Conservation (phyloP, 768 basidiomycete genomes). For the Tephrocybe sp. region DNA sequence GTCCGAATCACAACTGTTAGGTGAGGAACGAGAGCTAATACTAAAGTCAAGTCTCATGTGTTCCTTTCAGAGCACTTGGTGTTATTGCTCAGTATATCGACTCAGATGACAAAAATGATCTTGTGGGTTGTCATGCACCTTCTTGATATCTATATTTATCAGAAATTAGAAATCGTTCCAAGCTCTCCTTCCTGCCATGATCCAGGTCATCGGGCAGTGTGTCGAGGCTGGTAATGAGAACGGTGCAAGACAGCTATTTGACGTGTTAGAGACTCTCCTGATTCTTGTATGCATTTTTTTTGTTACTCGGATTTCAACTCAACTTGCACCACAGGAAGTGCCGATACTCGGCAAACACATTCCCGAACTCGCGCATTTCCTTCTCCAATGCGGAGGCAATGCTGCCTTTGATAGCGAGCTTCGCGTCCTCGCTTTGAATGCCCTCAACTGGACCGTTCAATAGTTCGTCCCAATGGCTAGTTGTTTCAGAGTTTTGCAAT, state of each 20-base stretch:
- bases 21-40: constrained; percentile 33
- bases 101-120: constrained; percentile 78
- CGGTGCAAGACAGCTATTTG: constrained; percentile 85
- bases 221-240: constrained; percentile 78
- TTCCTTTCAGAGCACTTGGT: constrained; percentile 67
- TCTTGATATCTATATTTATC: constrained; percentile 3
- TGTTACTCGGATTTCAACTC: constrained; percentile 1
- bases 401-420: constrained; percentile 71
- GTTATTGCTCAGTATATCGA: constrained; percentile 93
- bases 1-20: constrained; percentile 88
- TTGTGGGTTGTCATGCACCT: constrained; percentile 47
- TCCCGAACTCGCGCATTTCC: constrained; percentile 83
- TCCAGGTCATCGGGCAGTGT: constrained; percentile 81
- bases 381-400: constrained; percentile 82
- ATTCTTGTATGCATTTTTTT: constrained; percentile 62
- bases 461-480: constrained; percentile 55
- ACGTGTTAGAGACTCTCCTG: constrained; percentile 92
- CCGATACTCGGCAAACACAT: constrained; percentile 91
- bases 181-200: constrained; percentile 80
- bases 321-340: constrained; percentile 61
- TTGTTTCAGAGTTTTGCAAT: neutral
- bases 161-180: constrained; percentile 79
- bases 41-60: neutral
- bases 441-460: constrained; percentile 94
- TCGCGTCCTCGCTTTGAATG: constrained; percentile 87